A percentile compares a stretch with the other conserved stretches of the same genome.
phyloP scores from a whole-genome alignment of 2,329 filamentous ascomycete genomes.

The Trichoderma simmonsii region DNA sequence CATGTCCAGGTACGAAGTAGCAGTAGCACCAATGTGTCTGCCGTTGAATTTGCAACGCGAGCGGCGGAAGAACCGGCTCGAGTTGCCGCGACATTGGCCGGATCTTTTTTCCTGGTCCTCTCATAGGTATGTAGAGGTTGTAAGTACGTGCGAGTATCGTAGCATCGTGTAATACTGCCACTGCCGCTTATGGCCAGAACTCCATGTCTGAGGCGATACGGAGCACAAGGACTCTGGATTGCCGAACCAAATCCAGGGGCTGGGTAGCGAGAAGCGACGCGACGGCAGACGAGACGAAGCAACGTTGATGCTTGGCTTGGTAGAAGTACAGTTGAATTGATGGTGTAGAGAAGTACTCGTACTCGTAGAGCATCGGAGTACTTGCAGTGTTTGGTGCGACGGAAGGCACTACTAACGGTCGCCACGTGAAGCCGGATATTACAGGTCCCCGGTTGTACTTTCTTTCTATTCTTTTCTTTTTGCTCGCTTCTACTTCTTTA shows the following conservation, averaged over 20 bases:
- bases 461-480: neutral
- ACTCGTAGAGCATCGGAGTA: neutral
- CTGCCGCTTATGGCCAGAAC: neutral
- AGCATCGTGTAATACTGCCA: neutral
- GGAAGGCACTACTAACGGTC: neutral
- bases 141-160: neutral
- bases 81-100: neutral
- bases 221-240: constrained; percentile 1
- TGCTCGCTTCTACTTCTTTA: neutral
- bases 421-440: neutral
- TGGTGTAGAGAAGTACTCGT: neutral
- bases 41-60: neutral
- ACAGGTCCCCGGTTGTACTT: neutral
- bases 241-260: constrained; percentile 12
- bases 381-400: neutral
- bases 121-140: neutral
- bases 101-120: neutral
- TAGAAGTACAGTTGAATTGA: neutral
- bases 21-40: neutral
- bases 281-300: constrained; percentile 2
- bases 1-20: neutral
- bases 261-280: constrained; percentile 15
- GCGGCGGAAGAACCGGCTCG: constrained; percentile 1
- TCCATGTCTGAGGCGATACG: neutral
- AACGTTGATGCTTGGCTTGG: neutral